Evolutionary conservation across 2,329 filamentous ascomycete genomes (phyloP), one percentile per base, ranked within the genome.

Genomic region (Celoporthe dispersa): DNA sequence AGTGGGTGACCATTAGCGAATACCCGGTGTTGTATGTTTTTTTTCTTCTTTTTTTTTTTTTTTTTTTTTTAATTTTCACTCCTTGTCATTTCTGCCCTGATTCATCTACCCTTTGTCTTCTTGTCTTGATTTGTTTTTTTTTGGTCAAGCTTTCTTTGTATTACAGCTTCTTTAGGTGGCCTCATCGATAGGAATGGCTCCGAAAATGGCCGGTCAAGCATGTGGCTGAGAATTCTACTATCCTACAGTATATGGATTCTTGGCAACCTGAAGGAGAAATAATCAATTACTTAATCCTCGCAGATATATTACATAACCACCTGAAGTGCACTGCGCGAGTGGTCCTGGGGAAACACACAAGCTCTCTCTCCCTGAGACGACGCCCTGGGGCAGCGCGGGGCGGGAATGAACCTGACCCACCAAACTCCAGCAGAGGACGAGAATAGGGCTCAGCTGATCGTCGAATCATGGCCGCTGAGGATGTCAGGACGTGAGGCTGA

Each of bases 341-440:
- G 22, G 4, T 53, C 31, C 68, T 67, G 68, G 64, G 59, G 59
- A 64, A 67, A 22, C 28, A 64, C 51, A 61, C 37, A 39, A 39
- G 9, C 37, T 39, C 48, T 25, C 41, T 64, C 41, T 22, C 19
- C 41, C 14, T 41, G 41, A 48, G 37, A n/a, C n/a, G 41, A 22
- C 41, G 19, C 19, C 22, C 41, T 51, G 37, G 41, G 65, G 48
- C 59, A 53, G 39, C 68, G 64, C 67, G 68, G 64, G 68, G 68
- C 55, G 33, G 28, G 22, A 28, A 37, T 28, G 5, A 37, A 41
- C 28, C 11, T 66, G 22, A 22, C 33, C 48, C 48, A 39, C 48
- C 19, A 25, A 37, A 11, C 44, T 16, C 44, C 51, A 55, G 60
- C 25, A 41, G 41, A 66, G 25, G 63, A 62, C 68, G 41, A 61